phyloP scores from a whole-genome alignment of 2,329 filamentous ascomycete genomes.

The Fusarium cicatricum region DNA sequence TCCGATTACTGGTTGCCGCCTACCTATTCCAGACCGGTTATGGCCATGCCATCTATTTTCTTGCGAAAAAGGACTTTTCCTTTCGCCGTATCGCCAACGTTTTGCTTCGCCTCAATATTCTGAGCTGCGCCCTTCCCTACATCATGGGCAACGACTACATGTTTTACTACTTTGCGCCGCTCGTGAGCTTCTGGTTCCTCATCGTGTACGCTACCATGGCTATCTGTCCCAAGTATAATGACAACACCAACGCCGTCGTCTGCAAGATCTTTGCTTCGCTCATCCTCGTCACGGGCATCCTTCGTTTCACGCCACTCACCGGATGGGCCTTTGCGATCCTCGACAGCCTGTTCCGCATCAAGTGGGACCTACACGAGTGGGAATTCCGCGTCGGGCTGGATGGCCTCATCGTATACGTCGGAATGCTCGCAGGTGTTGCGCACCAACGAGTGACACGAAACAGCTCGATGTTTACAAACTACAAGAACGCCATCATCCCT shows the following conservation, averaged over 20 bases:
- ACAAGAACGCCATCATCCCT: constrained; percentile 31
- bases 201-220: constrained; percentile 62
- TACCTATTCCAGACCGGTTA: constrained; percentile 71
- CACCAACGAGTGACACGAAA: constrained; percentile 34
- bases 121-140: constrained; percentile 62
- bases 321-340: constrained; percentile 44
- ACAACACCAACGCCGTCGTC: constrained; percentile 51
- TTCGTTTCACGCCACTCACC: constrained; percentile 23
- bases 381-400: constrained; percentile 61
- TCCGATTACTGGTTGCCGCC: constrained; percentile 61
- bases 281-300: constrained; percentile 46
- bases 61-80: constrained; percentile 65
- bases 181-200: constrained; percentile 70
- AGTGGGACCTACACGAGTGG: constrained; percentile 59
- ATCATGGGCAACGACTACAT: constrained; percentile 62
- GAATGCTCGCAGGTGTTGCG: constrained; percentile 55
- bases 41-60: constrained; percentile 67
- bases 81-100: constrained; percentile 59
- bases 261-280: constrained; percentile 57
- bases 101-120: constrained; percentile 64
- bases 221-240: constrained; percentile 52
- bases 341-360: constrained; percentile 53
- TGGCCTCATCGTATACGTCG: constrained; percentile 63
- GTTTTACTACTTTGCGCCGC: constrained; percentile 65
- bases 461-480: constrained; percentile 29